phyloP scores from a whole-genome alignment of 2,329 filamentous ascomycete genomes.

The Fusarium bulbicola region DNA sequence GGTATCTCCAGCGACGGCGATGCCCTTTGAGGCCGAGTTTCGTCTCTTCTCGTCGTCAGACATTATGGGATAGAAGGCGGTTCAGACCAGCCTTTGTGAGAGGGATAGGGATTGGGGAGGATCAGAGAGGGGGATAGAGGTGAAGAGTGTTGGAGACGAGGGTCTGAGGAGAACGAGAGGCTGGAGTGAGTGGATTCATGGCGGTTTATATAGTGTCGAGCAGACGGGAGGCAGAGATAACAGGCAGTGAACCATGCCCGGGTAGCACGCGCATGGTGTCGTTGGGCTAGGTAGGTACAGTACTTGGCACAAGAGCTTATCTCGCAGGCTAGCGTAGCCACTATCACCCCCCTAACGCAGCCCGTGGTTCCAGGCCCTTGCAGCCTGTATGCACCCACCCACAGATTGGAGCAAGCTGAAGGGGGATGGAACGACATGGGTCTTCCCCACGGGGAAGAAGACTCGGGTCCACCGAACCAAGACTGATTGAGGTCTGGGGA shows the following conservation, averaged over 20 bases:
- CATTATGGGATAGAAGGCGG: conserved; percentile 3
- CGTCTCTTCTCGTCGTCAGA: conserved; percentile 32
- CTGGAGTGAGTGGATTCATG: background rate
- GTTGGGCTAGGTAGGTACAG: background rate
- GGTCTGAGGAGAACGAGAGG: background rate
- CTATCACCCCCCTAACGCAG: background rate
- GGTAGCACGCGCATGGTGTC: conserved; percentile 4
- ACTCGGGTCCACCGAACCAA: conserved; percentile 11
- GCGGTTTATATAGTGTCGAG: conserved; percentile 20
- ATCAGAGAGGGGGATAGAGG: background rate
- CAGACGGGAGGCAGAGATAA: conserved; percentile 9
- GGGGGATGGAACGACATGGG: background rate
- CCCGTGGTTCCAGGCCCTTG: conserved; percentile 5
- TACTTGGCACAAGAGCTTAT: conserved; percentile 6
- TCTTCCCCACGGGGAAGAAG: conserved; percentile 24
- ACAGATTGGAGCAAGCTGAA: background rate
- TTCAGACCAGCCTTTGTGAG: background rate
- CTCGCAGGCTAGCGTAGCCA: background rate
- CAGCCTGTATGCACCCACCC: background rate
- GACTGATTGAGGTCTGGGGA: background rate
- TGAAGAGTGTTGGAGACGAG: background rate
- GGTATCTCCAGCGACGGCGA: conserved; percentile 8
- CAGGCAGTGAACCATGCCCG: background rate
- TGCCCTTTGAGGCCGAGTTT: conserved; percentile 1
- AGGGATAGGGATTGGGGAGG: background rate